These are phyloP conservation scores for Xerocomus potaroensis DNA, from an alignment of 768 basidiomycete species.

Conservation along the genomic window DNA sequence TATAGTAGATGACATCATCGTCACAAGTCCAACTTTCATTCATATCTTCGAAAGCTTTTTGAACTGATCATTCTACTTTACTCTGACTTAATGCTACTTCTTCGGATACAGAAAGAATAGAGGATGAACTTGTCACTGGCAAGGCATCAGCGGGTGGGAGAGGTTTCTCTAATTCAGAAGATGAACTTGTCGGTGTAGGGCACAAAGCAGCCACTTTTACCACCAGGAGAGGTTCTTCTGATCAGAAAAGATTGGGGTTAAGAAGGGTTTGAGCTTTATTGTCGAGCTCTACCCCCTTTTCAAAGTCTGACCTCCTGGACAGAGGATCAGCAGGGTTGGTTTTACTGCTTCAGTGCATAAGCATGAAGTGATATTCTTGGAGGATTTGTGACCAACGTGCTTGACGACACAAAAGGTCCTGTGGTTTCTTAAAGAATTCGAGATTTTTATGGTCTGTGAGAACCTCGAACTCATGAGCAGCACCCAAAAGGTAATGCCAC, in stretches of 20 bases:
- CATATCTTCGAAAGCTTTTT: not conserved
- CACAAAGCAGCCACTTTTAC: no score
- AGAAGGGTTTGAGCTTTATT: no score
- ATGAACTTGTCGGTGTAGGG: no score
- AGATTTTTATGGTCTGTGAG: slow-evolving; percentile 39
- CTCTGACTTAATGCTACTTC: not conserved
- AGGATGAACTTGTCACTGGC: no score
- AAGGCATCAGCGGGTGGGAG: no score
- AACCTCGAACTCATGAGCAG: slow-evolving; percentile 12
- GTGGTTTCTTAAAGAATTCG: slow-evolving; percentile 35
- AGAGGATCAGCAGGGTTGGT: no score
- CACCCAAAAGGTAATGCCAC: not conserved
- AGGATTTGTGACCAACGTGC: slow-evolving; percentile 12
- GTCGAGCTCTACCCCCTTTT: no score
- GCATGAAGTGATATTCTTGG: not conserved
- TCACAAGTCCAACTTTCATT: not conserved
- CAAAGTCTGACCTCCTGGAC: no score
- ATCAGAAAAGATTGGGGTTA: no score
- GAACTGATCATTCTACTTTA: not conserved
- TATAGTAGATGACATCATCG: not conserved
- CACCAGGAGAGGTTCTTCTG: no score
- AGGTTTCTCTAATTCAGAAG: no score
- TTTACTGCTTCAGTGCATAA: not conserved
- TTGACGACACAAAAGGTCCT: slow-evolving; percentile 39
- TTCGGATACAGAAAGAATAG: no score